Conservation (phyloP, 1,139 yeast genomes). For the Magnusiomyces magnusii region DNA sequence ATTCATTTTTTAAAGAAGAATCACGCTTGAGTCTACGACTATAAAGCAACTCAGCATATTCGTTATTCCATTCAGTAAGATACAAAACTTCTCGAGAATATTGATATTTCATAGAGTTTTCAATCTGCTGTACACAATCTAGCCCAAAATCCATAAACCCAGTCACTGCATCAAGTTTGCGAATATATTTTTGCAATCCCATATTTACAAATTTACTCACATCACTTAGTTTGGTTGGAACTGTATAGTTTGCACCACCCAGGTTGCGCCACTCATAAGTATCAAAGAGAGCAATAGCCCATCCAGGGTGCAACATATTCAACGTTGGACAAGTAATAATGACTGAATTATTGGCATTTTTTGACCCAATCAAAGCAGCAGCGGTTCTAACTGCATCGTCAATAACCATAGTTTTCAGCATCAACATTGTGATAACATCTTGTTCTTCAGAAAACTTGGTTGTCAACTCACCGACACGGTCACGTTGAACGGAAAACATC, state of each 20-base stretch:
- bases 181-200: neutral
- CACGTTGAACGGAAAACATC: neutral
- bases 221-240: neutral
- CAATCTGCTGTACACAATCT: neutral
- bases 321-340: neutral
- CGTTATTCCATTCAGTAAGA: neutral
- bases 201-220: neutral
- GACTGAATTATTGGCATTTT: neutral
- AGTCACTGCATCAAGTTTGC: neutral
- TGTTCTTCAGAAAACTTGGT: neutral
- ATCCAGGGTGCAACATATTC: neutral
- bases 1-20: neutral
- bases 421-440: neutral
- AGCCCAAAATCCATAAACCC: neutral
- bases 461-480: neutral
- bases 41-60: neutral
- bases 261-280: neutral
- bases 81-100: neutral
- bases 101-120: neutral
- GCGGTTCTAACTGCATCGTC: neutral
- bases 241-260: neutral
- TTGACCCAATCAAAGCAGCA: neutral
- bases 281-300: neutral
- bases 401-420: neutral
- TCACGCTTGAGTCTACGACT: neutral